phyloP scores from a whole-genome alignment of 2,329 filamentous ascomycete genomes.

The Fusarium circinatum region DNA sequence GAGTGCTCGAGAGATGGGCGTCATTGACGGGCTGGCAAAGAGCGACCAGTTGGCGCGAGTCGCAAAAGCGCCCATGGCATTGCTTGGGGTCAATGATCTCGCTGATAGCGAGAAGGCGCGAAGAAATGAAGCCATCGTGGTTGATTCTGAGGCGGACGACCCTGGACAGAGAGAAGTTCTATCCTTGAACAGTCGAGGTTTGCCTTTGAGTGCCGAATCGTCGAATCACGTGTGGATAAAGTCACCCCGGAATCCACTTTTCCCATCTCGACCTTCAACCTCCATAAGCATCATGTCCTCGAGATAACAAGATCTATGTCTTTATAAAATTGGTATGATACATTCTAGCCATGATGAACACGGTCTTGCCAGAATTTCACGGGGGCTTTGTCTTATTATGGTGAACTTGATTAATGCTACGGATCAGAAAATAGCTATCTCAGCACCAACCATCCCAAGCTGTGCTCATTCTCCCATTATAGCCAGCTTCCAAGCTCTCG shows the following conservation, averaged over 20 bases:
- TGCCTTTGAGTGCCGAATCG: constrained; percentile 32
- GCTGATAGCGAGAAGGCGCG: constrained; percentile 48
- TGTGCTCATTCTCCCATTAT: background rate
- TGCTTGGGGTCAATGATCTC: constrained; percentile 41
- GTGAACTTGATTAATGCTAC: background rate
- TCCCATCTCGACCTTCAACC: background rate
- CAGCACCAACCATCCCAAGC: background rate
- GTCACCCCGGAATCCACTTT: constrained; percentile 18
- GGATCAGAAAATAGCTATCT: background rate
- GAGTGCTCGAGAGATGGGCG: constrained; percentile 32
- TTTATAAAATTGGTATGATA: background rate
- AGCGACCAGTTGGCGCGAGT: constrained; percentile 31
- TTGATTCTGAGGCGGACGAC: constrained; percentile 26
- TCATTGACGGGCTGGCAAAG: constrained; percentile 29
- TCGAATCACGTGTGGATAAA: constrained; percentile 42
- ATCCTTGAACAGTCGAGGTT: constrained; percentile 35
- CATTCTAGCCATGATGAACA: background rate
- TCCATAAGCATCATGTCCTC: background rate
- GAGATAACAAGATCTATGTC: background rate
- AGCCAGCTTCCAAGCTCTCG: background rate
- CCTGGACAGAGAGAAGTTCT: constrained; percentile 19
- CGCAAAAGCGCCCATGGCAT: constrained; percentile 33
- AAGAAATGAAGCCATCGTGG: constrained; percentile 51
- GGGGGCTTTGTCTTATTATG: background rate
- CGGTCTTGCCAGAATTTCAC: background rate